Conservation (phyloP, 257 asterid genomes). For the Solanum virginianum region DNA sequence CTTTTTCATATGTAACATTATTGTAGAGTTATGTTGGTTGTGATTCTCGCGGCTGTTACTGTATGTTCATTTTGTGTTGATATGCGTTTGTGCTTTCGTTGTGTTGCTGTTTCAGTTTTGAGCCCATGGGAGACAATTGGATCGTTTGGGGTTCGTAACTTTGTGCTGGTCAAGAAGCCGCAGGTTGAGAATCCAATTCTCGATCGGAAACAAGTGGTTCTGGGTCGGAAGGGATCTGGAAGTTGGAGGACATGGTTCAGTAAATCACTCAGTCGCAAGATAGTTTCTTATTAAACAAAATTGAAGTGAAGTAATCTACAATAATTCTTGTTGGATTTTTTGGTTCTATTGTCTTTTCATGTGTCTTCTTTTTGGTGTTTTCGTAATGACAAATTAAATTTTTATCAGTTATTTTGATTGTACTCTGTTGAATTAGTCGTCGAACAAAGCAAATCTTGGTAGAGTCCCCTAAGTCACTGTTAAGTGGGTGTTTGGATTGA, state of each 20-base stretch:
- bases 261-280: constrained; percentile 51
- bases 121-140: constrained; percentile 86
- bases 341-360: not conserved
- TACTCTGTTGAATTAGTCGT: not conserved
- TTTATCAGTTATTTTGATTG: not conserved
- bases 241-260: constrained; percentile 81
- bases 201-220: constrained; percentile 15
- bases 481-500: not conserved
- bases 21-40: not conserved
- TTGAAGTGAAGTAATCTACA: not conserved
- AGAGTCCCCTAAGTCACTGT: not conserved
- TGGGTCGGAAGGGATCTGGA: constrained; percentile 33
- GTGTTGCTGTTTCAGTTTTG: constrained; percentile 33
- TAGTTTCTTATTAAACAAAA: constrained; percentile 42
- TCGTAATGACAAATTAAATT: not conserved
- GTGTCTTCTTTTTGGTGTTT: not conserved
- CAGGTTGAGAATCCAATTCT: constrained; percentile 20
- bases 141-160: constrained; percentile 65
- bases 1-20: not conserved
- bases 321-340: not conserved
- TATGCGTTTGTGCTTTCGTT: not conserved
- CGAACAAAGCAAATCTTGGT: not conserved
- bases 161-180: constrained; percentile 88
- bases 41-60: not conserved
- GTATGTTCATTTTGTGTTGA: not conserved